Evolutionary conservation across 306 rosid genomes (phyloP).

Genomic region (Trifolium pratense): DNA sequence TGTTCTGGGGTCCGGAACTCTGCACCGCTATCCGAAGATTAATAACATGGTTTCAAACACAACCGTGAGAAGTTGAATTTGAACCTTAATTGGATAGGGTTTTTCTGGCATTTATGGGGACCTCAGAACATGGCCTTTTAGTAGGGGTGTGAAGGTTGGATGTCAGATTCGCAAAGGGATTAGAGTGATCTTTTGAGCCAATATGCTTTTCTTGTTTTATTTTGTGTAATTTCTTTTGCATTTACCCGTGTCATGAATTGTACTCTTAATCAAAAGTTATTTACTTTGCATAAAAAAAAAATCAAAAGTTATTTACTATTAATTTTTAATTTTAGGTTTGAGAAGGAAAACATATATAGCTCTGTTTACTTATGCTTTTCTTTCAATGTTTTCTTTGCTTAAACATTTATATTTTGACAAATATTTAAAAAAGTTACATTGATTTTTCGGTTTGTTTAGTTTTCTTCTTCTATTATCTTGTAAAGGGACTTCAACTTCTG

Average conservation of each 20-base stretch:
- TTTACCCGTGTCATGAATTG: not conserved
- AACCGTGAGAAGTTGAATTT: slow-evolving; percentile 31
- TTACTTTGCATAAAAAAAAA: too few relatives aligned
- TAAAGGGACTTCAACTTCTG: not conserved
- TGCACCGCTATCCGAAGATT: too few relatives aligned
- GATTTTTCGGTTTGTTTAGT: not conserved
- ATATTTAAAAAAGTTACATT: not conserved
- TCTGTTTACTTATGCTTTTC: not conserved
- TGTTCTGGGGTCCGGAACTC: too few relatives aligned
- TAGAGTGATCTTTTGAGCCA: slow-evolving; percentile 5
- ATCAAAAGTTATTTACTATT: not conserved
- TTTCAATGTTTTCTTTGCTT: slow-evolving; percentile 10
- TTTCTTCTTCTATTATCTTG: slow-evolving; percentile 14
- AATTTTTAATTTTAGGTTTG: slow-evolving; percentile 9
- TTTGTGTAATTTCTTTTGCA: slow-evolving; percentile 10
- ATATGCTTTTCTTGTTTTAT: not conserved
- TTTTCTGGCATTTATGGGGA: slow-evolving; percentile 4
- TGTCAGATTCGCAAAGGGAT: slow-evolving; percentile 13
- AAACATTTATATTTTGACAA: slow-evolving; percentile 15
- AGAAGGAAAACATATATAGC: slow-evolving; percentile 3
- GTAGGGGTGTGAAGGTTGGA: not conserved
- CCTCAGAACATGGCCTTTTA: slow-evolving; percentile 18
- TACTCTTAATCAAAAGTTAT: too few relatives aligned
- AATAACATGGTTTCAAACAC: too few relatives aligned
- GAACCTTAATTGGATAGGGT: slow-evolving; percentile 1